A percentile compares a stretch with the other conserved stretches of the same genome.
Conservation (phyloP, 208 protist genomes). For the Vickermania spadyakhi region DNA sequence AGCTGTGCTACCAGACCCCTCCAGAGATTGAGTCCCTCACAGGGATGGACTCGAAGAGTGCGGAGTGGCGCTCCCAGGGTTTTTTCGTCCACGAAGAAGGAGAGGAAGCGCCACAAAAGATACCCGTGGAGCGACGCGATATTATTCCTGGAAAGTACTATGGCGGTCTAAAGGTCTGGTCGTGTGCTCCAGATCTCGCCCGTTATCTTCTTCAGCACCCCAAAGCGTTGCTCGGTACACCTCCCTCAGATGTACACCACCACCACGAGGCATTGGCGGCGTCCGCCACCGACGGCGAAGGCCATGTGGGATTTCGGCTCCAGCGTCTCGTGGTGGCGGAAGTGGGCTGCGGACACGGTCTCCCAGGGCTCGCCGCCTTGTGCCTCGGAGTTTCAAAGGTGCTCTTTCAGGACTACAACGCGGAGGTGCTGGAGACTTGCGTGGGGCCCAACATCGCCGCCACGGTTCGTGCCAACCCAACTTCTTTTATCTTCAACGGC, state of each 20-base stretch:
- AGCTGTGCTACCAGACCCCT: slow-evolving; percentile 22
- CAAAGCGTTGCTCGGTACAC: too few relatives aligned
- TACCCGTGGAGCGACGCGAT: slow-evolving; percentile 27
- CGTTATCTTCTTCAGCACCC: slow-evolving; percentile 46
- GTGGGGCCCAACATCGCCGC: slow-evolving; percentile 69
- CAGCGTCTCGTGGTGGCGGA: slow-evolving; percentile 32
- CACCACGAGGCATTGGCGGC: too few relatives aligned
- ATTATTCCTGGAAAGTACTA: slow-evolving; percentile 84
- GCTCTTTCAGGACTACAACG: slow-evolving; percentile 83
- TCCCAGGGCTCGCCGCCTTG: slow-evolving; percentile 58
- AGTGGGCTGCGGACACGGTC: slow-evolving; percentile 72
- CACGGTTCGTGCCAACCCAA: too few relatives aligned
- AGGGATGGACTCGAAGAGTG: background rate
- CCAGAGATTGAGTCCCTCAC: slow-evolving; percentile 20
- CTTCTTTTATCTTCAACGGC: background rate
- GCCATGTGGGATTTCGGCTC: background rate
- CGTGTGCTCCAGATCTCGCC: slow-evolving; percentile 56
- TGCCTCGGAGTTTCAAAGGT: slow-evolving; percentile 43
- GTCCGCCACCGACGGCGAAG: background rate
- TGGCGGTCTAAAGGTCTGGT: slow-evolving; percentile 86
- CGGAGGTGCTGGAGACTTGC: slow-evolving; percentile 63
- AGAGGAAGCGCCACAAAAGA: background rate
- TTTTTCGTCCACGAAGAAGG: background rate
- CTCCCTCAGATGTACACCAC: too few relatives aligned
- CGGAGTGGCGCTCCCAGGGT: background rate